Percentiles rank a stretch among this genome's conserved stretches.
Conservation (phyloP, 2,329 filamentous ascomycete species). For the Trichoderma gracile region DNA sequence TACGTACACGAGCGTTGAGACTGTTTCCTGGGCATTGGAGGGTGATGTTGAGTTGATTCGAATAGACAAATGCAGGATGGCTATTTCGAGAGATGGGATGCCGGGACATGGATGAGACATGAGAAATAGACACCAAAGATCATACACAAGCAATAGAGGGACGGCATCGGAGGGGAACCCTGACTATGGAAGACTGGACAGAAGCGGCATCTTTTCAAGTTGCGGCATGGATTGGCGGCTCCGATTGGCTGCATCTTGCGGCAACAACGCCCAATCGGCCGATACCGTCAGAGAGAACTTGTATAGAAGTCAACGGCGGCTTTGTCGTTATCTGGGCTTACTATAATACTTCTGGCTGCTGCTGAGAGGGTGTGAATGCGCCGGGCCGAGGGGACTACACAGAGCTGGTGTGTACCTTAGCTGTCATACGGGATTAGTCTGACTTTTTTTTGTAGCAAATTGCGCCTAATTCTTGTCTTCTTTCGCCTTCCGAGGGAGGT, state of each 20-base stretch:
- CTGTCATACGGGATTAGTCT: too few species aligned
- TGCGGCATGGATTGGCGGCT: slow-evolving; percentile 9
- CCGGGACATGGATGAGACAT: background rate
- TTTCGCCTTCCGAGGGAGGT: too few species aligned
- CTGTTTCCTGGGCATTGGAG: too few species aligned
- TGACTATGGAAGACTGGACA: background rate
- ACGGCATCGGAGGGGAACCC: slow-evolving; percentile 11
- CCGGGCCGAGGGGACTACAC: background rate
- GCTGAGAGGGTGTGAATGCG: background rate
- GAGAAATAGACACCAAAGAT: too few species aligned
- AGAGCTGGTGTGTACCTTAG: background rate
- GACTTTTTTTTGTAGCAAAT: too few species aligned
- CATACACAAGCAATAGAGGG: too few species aligned
- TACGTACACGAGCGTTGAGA: too few species aligned
- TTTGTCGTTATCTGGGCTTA: background rate
- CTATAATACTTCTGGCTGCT: background rate
- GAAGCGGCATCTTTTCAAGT: background rate
- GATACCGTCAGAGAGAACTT: background rate
- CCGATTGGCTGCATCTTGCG: slow-evolving; percentile 16
- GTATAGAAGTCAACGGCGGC: background rate
- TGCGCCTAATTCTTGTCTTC: too few species aligned
- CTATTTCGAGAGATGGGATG: slow-evolving; percentile 1
- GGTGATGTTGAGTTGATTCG: too few species aligned
- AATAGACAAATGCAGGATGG: background rate
- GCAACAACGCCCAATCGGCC: background rate